phyloP scores from a whole-genome alignment of 164 flowering plant genomes.

The Malania oleifera region DNA sequence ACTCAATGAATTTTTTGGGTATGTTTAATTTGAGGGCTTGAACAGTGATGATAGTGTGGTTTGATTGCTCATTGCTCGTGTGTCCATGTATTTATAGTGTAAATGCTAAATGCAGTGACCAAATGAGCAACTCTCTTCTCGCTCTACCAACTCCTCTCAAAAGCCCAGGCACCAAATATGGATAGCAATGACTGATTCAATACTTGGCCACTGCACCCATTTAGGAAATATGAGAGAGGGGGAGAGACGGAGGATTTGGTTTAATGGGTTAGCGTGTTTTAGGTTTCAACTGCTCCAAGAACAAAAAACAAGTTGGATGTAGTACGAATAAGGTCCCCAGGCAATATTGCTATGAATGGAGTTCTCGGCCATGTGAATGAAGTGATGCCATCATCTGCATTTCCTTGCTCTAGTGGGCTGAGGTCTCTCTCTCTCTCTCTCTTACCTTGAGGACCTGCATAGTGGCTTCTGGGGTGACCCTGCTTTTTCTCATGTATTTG shows the following conservation, averaged over 20 bases:
- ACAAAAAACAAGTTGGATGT: neutral
- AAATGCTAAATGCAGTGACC: constrained; percentile 13
- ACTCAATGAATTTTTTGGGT: neutral
- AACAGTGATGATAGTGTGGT: neutral
- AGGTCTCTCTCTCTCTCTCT: too few species aligned
- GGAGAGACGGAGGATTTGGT: neutral
- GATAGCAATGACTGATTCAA: constrained; percentile 16
- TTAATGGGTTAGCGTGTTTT: too few species aligned
- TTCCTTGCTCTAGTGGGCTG: too few species aligned
- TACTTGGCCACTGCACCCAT: too few species aligned
- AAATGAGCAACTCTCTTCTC: constrained; percentile 33
- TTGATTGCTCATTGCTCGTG: too few species aligned
- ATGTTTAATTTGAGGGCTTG: neutral
- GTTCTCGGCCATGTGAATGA: neutral
- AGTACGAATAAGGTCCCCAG: neutral
- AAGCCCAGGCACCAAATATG: constrained; percentile 11
- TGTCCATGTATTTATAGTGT: constrained; percentile 12
- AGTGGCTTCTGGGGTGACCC: too few species aligned
- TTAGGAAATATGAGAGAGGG: neutral
- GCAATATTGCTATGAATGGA: neutral
- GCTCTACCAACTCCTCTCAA: constrained; percentile 33
- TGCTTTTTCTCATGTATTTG: too few species aligned
- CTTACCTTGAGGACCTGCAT: too few species aligned
- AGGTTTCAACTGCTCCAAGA: neutral
- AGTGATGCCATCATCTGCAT: neutral